Base-by-base conservation (phyloP, 176 grass and related monocot species). In the Areca catechu region DNA sequence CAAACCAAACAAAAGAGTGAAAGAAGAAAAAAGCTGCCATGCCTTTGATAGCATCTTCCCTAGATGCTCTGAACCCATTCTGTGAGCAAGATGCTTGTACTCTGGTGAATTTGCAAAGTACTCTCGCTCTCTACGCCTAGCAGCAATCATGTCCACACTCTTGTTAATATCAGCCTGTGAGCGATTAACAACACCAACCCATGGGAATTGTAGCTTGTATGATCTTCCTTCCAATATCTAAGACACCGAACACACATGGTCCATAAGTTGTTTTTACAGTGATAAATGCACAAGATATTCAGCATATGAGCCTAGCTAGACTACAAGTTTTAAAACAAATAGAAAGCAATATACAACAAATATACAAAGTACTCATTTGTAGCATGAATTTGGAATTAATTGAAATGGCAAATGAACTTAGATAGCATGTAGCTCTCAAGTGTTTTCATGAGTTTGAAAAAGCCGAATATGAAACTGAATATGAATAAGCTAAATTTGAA, bases 61-160 rank as follows among this genome's bases (percentile, higher is more conserved):
- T 43, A 98, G 76, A 75, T 98, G 85, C 69, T 98, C 94, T 50
- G 94, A 98, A 61, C 94, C 94, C 94, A 98, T 98, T 61, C 94
- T 85, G 30, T 72, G 29, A 63, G 79, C 76, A 72, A 98, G 79
- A 70, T 98, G 94, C 65, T 85, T 98, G 56, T 98, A 98, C 22
- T 98, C 94, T 49, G 88, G 76, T 69, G 81, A 77, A 76, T 48
- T 93, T 63, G 81, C 15, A 78, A 98, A 98, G 72, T 98, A 98
- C 15, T 98, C 94, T 2, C 76, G 74, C 72, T 98, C 94, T 75
- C 82, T 92, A 49, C 76, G 79, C 56, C 94, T 93, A 66, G 94
- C 94, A 75, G 88, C 94, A 78, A 98, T 90, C 88, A 98, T 98
- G 65, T 98, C 94, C 65, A 98, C 94, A 65, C 78, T 98, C 79